Conservation (phyloP, 768 basidiomycete genomes). For the Rhizopogon roseolus region DNA sequence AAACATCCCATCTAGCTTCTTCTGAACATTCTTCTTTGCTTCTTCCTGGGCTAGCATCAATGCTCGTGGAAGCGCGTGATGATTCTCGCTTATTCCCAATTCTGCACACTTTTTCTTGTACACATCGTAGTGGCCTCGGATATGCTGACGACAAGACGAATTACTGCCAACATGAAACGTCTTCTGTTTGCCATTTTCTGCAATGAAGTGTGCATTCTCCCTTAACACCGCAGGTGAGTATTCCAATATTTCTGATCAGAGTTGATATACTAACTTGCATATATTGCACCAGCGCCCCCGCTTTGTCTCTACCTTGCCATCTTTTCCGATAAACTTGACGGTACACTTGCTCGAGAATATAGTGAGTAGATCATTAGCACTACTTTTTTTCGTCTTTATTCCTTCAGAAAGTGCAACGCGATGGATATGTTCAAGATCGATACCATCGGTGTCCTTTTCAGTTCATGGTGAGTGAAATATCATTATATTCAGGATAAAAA, state of each 20-base stretch:
- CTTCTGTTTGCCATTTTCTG: not conserved
- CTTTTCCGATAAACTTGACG: not conserved
- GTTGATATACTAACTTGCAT: conserved; percentile 1
- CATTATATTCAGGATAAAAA: too few relatives aligned
- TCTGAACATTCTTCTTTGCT: not conserved
- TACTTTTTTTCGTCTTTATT: not conserved
- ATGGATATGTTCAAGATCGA: too few relatives aligned
- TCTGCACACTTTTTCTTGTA: not conserved
- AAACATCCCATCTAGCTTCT: not conserved
- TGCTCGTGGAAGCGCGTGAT: not conserved
- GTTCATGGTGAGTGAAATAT: too few relatives aligned
- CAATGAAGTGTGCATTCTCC: not conserved
- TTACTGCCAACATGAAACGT: conserved; percentile 2
- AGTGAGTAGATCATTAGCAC: conserved; percentile 1
- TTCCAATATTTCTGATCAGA: not conserved
- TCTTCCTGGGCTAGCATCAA: not conserved
- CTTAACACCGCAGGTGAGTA: too few relatives aligned
- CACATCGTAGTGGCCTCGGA: not conserved
- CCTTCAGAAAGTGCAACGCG: too few relatives aligned
- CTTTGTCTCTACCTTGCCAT: not conserved
- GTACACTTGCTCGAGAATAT: not conserved
- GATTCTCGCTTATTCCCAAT: not conserved
- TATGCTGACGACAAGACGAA: conserved; percentile 1
- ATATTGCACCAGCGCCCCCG: conserved; percentile 1
- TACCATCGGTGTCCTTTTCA: not conserved